Evolutionary conservation across 805 yeast genomes (phyloP).

Genomic region (Ogataea zsoltii): DNA sequence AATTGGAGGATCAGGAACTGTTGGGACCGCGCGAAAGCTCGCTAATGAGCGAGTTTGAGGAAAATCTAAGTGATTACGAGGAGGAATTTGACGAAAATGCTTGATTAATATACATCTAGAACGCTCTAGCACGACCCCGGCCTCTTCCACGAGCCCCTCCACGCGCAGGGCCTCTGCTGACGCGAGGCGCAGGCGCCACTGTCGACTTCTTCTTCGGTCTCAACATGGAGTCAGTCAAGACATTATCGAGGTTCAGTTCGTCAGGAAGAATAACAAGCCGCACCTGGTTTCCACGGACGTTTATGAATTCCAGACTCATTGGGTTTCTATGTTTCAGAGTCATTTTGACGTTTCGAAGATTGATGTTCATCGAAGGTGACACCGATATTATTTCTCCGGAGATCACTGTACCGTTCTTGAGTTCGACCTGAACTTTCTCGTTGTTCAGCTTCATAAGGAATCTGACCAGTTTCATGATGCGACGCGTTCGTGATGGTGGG

Average conservation of each 20-base stretch:
- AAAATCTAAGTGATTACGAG: constrained; percentile 25
- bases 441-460: constrained; percentile 83
- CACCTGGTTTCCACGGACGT: constrained; percentile 85
- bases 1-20: constrained; percentile 43
- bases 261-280: constrained; percentile 85
- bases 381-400: constrained; percentile 84
- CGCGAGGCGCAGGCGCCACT: constrained; percentile 38
- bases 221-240: constrained; percentile 53
- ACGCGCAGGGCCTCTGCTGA: constrained; percentile 24
- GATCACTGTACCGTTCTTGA: constrained; percentile 86
- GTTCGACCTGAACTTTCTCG: constrained; percentile 86
- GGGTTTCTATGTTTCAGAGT: constrained; percentile 72
- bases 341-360: constrained; percentile 77
- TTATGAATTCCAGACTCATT: constrained; percentile 70
- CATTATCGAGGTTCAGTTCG: constrained; percentile 68
- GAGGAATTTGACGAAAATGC: not conserved
- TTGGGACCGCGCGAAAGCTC: constrained; percentile 42
- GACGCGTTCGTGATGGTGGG: not conserved
- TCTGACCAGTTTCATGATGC: constrained; percentile 61
- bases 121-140: constrained; percentile 35
- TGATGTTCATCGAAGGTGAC: constrained; percentile 88
- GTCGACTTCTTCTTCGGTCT: constrained; percentile 44
- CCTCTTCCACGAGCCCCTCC: constrained; percentile 32
- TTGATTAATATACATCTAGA: constrained; percentile 17
- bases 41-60: constrained; percentile 35